phyloP scores from a whole-genome alignment of 768 basidiomycete species.

The Tylopilus sp. region DNA sequence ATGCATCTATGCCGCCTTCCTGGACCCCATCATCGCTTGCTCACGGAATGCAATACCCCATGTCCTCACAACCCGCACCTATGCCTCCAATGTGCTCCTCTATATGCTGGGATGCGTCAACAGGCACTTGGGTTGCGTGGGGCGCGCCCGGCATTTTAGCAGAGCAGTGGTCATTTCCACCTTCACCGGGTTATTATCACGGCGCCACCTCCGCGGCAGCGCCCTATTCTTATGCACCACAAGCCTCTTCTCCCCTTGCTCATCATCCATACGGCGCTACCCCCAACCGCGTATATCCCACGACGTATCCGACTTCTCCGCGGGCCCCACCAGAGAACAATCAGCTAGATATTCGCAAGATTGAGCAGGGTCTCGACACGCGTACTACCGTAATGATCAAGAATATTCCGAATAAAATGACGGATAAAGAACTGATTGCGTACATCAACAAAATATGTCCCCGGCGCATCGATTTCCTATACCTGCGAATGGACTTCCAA shows the following conservation, averaged over 20 bases:
- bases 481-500: conserved; percentile 82
- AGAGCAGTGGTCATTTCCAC: conserved; percentile 32
- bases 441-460: conserved; percentile 72
- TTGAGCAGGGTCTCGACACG: conserved; percentile 75
- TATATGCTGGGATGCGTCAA: conserved; percentile 28
- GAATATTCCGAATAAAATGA: conserved; percentile 93
- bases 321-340: conserved; percentile 42
- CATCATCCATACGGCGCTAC: conserved; percentile 18
- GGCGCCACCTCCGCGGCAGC: conserved; percentile 18
- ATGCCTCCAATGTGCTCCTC: conserved; percentile 26
- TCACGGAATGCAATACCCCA: conserved; percentile 29
- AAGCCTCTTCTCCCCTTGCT: conserved; percentile 19
- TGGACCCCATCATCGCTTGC: conserved; percentile 27
- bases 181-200: conserved; percentile 27
- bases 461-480: conserved; percentile 81
- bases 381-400: conserved; percentile 88
- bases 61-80: conserved; percentile 27
- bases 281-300: conserved; percentile 19
- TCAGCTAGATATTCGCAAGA: conserved; percentile 62
- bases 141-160: conserved; percentile 21
- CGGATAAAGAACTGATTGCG: conserved; percentile 61
- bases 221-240: conserved; percentile 30
- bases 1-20: conserved; percentile 21
- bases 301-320: conserved; percentile 26
- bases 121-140: conserved; percentile 31